Base-by-base conservation (phyloP, 495 filamentous ascomycete species). In the Staphylotrichum longicolle region DNA sequence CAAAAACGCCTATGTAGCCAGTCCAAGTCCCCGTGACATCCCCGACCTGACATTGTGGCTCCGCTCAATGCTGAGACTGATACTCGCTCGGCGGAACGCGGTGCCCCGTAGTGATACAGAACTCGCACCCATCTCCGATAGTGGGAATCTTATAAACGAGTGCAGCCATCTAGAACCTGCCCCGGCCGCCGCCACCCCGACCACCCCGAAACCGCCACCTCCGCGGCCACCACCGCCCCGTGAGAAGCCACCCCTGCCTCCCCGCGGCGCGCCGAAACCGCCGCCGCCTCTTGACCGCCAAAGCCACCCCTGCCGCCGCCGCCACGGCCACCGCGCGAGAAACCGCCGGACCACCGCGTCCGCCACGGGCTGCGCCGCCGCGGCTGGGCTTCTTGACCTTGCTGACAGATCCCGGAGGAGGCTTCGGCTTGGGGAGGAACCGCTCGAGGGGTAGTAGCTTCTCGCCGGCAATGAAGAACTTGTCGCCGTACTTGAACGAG, bases 401-500 rank as follows among this genome's bases (percentile, higher is more conserved):
- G 64, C 68, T 68, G n/a, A 68, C 66, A 15, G 77, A 72, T 75
- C 87, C 87, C 57, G 89, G 87, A 45, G 86, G 85, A 47, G 90
- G 85, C 80, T 96, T 96, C 7, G 94, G 93, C 82, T 90, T 96
- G 52, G 94, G 94, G 41, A 98, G 81, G 82, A 98, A 98, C 84
- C 87, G 90, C 75, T 98, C 94, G 48, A 97, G 75, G 27, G 95
- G 94, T 14, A 98, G 82, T 20, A 98, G 85, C 80, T 97, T 98
- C 75, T 98, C 94, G 51, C 86, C 84, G 50, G 88, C 90, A 67
- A 98, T 96, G 81, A 86, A 98, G 74, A 98, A 93, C 79, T 94
- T 96, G 80, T 98, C 94, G 63, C 95, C 94, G 57, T 85, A 70
- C 76, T 96, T 96, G 87, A 98, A 98, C 3, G 90, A 95, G 20